Conservation (phyloP, 441 rosid genomes). For the Syzygium syzygioides region DNA sequence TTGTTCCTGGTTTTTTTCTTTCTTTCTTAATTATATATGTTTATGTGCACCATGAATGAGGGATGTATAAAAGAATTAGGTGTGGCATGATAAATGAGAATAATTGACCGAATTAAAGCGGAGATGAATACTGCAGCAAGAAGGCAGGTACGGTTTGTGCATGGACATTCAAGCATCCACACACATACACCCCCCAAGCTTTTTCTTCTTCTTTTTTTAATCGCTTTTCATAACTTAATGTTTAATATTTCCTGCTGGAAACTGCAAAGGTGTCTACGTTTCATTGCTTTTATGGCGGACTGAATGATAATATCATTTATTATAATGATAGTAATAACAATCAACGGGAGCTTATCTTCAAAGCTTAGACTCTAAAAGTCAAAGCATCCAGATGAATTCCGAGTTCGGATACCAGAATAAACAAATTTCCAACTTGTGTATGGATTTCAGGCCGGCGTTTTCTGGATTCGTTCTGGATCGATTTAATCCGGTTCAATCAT, state of each 20-base stretch:
- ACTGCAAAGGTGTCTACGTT: neutral
- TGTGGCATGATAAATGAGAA: neutral
- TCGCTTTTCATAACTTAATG: neutral
- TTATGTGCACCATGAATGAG: neutral
- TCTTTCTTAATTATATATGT: neutral
- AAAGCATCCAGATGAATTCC: neutral
- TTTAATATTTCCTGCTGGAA: neutral
- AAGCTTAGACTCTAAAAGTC: neutral
- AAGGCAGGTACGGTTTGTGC: neutral
- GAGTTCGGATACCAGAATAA: neutral
- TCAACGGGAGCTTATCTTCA: neutral
- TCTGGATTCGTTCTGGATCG: neutral
- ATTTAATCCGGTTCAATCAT: neutral
- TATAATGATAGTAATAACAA: neutral
- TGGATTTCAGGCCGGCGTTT: neutral
- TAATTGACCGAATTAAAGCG: neutral
- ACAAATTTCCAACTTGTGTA: neutral
- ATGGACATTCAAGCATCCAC: neutral
- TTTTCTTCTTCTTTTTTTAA: neutral
- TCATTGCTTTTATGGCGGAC: neutral
- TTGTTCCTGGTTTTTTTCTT: neutral
- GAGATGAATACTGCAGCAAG: neutral
- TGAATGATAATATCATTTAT: neutral
- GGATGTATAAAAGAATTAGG: neutral
- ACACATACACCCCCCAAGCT: neutral